Evolutionary conservation across 768 basidiomycete species (phyloP).

Genomic region (Paxillus ammoniavirescens): DNA sequence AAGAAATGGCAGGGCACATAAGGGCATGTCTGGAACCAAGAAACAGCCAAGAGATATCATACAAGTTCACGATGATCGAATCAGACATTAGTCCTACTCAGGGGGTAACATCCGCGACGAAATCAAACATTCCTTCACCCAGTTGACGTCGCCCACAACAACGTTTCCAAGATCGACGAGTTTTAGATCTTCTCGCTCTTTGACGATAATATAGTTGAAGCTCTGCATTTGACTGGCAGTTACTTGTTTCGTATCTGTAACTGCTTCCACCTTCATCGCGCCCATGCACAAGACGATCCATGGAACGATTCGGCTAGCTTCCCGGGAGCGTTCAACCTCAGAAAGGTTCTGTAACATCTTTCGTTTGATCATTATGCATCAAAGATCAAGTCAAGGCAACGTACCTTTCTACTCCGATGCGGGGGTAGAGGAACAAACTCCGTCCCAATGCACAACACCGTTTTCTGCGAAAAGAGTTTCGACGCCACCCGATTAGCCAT

Average conservation of each 20-base stretch:
- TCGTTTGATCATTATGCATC: neutral
- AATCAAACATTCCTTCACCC: constrained; percentile 79
- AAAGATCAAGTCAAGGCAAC: neutral
- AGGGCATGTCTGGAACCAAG: neutral
- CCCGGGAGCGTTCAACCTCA: constrained; percentile 33
- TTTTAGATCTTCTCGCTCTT: constrained; percentile 35
- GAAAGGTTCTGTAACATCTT: constrained; percentile 16
- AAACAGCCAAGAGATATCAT: constrained; percentile 2
- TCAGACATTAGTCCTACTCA: constrained; percentile 7
- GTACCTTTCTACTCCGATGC: constrained; percentile 24
- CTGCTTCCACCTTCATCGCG: constrained; percentile 66
- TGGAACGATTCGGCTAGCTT: constrained; percentile 47
- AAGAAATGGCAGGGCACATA: neutral
- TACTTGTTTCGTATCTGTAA: constrained; percentile 41
- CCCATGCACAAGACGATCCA: constrained; percentile 80
- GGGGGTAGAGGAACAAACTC: constrained; percentile 50
- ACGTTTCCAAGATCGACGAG: constrained; percentile 28
- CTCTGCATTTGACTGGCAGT: constrained; percentile 20
- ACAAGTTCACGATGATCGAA: neutral
- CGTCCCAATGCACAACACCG: constrained; percentile 58
- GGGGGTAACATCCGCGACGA: constrained; percentile 51
- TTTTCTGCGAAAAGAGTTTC: constrained; percentile 54
- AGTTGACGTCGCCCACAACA: constrained; percentile 53
- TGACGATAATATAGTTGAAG: constrained; percentile 66
- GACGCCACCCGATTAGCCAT: constrained; percentile 54